Evolutionary conservation across 495 filamentous ascomycete species (phyloP), one percentile per base, ranked within the genome.

Genomic region (Penicillium alfredii): DNA sequence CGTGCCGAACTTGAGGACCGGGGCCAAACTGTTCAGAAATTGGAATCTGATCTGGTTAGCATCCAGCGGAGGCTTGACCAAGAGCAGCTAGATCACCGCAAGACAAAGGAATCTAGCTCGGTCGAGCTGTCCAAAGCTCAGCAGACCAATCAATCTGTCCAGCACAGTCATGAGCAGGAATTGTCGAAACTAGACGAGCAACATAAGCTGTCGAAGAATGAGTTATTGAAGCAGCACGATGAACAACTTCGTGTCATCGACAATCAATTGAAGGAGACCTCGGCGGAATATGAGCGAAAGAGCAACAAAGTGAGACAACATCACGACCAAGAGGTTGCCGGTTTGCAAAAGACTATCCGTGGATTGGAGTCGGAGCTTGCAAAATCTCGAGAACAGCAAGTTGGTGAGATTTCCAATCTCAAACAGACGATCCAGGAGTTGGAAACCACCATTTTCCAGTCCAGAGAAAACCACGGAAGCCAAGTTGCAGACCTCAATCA

Each of bases 1-100:
- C 78, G 84, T 35, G 72, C 73, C 4, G 81, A 94, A 54, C 54
- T 93, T 7, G 82, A 84, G 36, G 81, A 88, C 26, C 83, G 80
- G 41, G 77, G 70, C 16, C 71, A 78, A 40, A 73, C 74, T 0
- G 58, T 94, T 10, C 74, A 84, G 50, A 82, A 81, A 32, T 55
- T 81, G 29, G 78, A 88, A 47, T 67, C 74, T 3, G 78, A 82
- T 29, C 57, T 82, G 13, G 57, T 88, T 11, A 76, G 69, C n/a
- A 56, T 85, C 9, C 72, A 84, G 35, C 72, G 77, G 18, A 82
- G 78, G 49, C 69, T 93, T 33, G 77, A 80, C 8, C 86, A 88
- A 57, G 86, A 83, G 42, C 80, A 86, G 53, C 74, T 78, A 14
- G 84, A 88, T 48, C 80, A 84, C 58, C 74, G 77, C 14, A 77